These are phyloP conservation scores for Rhypophila decipiens DNA, from an alignment of 495 filamentous ascomycete genomes.

Conservation along the genomic window DNA sequence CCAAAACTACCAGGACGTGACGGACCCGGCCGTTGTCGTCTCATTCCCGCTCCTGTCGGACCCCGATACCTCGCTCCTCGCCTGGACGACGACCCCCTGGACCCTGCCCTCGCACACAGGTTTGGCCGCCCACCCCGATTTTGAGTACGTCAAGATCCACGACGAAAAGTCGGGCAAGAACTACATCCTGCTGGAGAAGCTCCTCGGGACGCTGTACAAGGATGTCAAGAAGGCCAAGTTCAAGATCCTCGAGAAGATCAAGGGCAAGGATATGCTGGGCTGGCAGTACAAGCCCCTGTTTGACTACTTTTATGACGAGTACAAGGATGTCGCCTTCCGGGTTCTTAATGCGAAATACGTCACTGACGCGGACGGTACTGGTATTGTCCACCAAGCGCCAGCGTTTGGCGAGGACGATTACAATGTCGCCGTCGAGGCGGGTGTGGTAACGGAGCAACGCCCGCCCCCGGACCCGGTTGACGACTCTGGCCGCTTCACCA, in stretches of 20 bases:
- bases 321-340: constrained; percentile 90
- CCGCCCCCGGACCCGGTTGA: constrained; percentile 87
- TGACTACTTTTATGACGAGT: constrained; percentile 88
- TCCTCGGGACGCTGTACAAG: constrained; percentile 85
- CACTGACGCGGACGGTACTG: constrained; percentile 86
- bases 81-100: constrained; percentile 97
- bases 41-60: constrained; percentile 78
- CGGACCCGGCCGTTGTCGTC: constrained; percentile 88
- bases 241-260: constrained; percentile 75
- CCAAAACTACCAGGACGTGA: constrained; percentile 91
- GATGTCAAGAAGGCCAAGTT: constrained; percentile 97
- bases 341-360: constrained; percentile 87
- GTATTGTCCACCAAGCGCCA: constrained; percentile 92
- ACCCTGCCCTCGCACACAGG: constrained; percentile 80
- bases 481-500: constrained; percentile 72
- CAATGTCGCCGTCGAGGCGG: constrained; percentile 67
- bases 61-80: constrained; percentile 67
- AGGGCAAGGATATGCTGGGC: constrained; percentile 81
- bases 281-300: constrained; percentile 93
- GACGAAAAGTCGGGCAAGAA: constrained; percentile 77
- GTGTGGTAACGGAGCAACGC: constrained; percentile 70
- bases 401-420: constrained; percentile 98
- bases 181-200: constrained; percentile 81
- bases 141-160: constrained; percentile 88
- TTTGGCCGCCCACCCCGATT: constrained; percentile 78